Conservation (phyloP, 2,329 filamentous ascomycete genomes). For the Penicillium sp. region DNA sequence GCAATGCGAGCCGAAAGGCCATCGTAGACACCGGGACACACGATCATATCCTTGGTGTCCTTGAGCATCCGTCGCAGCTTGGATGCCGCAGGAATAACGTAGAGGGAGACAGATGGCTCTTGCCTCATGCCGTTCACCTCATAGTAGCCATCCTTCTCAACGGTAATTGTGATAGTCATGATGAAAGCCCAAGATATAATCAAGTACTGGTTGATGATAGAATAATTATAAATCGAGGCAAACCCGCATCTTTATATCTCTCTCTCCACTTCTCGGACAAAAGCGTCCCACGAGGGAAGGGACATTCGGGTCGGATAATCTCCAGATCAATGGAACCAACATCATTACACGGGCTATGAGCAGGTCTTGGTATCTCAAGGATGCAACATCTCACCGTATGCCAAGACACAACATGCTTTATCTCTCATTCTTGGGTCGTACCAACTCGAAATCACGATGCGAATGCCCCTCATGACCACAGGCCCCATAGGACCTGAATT, state of each 20-base stretch:
- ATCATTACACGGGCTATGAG: slow-evolving; percentile 3
- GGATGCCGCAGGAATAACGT: slow-evolving; percentile 29
- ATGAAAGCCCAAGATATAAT: background rate
- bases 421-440: slow-evolving; percentile 17
- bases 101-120: slow-evolving; percentile 29
- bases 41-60: slow-evolving; percentile 41
- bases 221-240: background rate
- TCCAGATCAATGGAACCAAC: background rate
- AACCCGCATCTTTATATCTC: slow-evolving; percentile 8
- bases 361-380: slow-evolving; percentile 11
- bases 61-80: slow-evolving; percentile 30
- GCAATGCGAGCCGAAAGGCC: slow-evolving; percentile 66
- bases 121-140: slow-evolving; percentile 30
- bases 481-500: background rate
- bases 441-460: slow-evolving; percentile 5
- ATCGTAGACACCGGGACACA: slow-evolving; percentile 68
- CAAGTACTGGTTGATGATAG: background rate
- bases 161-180: slow-evolving; percentile 34
- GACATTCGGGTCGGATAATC: background rate
- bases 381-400: slow-evolving; percentile 24
- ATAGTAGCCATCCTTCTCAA: slow-evolving; percentile 34
- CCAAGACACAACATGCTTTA: slow-evolving; percentile 16
- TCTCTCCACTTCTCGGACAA: background rate
- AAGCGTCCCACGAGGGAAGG: background rate
- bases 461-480: slow-evolving; percentile 11